Evolutionary conservation across 352 stramenopile genomes (phyloP), one percentile per base, ranked within the genome.

Genomic region (Pythium volutum): DNA sequence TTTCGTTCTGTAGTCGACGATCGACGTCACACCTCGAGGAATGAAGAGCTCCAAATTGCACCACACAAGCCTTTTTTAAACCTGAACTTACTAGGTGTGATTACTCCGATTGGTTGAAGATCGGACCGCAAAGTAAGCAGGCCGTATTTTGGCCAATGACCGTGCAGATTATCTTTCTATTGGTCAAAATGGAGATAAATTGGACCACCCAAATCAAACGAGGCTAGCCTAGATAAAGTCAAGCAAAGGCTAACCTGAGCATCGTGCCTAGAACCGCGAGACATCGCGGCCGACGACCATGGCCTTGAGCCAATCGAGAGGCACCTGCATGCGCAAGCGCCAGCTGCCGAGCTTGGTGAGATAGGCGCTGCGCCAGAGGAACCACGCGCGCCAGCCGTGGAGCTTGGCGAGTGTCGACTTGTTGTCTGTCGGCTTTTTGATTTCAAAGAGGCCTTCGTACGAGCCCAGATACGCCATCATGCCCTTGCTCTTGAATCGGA

Each of bases 261-360:
- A 8, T 11, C 14, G 2, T 41, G n/a, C 0, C 20, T 55, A 42
- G 22, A 99, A 99, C 47, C 91, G 83, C 16, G 81, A 96, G 62
- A 98, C 96, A 63, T 99, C 96, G 62, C 97, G 79, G 3, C 97
- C 97, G 58, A 99, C 98, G 15, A 98, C 66, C n/a, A 97, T 82
- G 16, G 88, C 82, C 79, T 98, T 98, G 66, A 98, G 91, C 96
- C 96, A 99, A 75, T 98, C 95, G 67, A 98, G 90, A 4, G 96
- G 96, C 67, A 99, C 97, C 58, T 98, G 77, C 63, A 98, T 80
- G 56, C 95, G 96, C 69, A 98, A 88, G 22, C 89, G 81, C 87
- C 82, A 95, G 54, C 84, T 96, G 31, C 96, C 84, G 42, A 98
- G 91, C 71, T 98, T 98, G 38, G 96, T 98, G 61, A 97, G 80